These are phyloP conservation scores for Afroboletus lepidellus DNA, from an alignment of 1,284 basidiomycete species.

Conservation along the genomic window DNA sequence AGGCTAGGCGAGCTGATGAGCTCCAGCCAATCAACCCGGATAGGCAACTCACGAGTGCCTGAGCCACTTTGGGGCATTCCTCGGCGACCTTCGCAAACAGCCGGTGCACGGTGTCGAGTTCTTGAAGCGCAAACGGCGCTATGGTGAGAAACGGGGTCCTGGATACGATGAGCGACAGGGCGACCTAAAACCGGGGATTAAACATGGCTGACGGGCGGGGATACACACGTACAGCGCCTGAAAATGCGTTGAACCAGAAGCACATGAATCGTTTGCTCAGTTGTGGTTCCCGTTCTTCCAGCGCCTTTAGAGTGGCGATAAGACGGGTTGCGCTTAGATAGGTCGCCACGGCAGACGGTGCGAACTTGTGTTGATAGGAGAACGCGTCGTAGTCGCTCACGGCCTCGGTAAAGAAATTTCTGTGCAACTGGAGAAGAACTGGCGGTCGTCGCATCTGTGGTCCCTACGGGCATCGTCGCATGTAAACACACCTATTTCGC, in stretches of 20 bases:
- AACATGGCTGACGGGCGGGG: not conserved
- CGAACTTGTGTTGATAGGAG: constrained; percentile 62
- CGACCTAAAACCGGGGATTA: constrained; percentile 46
- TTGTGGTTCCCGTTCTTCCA: constrained; percentile 60
- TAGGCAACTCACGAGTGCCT: constrained; percentile 43
- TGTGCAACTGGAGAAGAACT: constrained; percentile 73
- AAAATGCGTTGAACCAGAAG: constrained; percentile 78
- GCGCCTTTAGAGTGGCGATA: constrained; percentile 56
- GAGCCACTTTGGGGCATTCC: constrained; percentile 46
- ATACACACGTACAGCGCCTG: constrained; percentile 60
- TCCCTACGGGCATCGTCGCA: constrained; percentile 2
- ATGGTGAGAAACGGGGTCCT: constrained; percentile 51
- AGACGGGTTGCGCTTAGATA: constrained; percentile 64
- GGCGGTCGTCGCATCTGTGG: constrained; percentile 10
- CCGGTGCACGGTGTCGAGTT: constrained; percentile 47
- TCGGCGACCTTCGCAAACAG: constrained; percentile 48
- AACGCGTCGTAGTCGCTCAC: constrained; percentile 60
- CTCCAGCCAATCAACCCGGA: not conserved
- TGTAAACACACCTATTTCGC: constrained; percentile 58
- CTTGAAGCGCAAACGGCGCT: constrained; percentile 51
- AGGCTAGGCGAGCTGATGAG: constrained; percentile 36
- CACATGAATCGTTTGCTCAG: constrained; percentile 70
- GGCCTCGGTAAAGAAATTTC: constrained; percentile 71
- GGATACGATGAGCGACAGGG: constrained; percentile 56
- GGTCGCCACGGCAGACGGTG: constrained; percentile 71